These are phyloP conservation scores for Beauveria varroae DNA, from an alignment of 2,329 filamentous ascomycete genomes.

Conservation along the genomic window DNA sequence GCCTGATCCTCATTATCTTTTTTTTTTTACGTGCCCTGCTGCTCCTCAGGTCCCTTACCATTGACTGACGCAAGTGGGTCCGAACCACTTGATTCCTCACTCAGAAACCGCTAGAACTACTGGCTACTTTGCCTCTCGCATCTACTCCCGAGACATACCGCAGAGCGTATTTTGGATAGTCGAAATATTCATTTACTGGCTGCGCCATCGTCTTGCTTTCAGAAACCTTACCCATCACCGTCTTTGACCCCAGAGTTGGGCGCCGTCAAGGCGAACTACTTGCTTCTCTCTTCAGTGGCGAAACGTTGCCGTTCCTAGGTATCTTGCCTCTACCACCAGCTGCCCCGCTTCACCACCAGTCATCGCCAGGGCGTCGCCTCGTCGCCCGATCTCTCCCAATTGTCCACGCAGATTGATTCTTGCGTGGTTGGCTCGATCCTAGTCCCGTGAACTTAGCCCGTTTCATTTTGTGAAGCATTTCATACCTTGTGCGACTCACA, in stretches of 20 bases:
- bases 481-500: not conserved
- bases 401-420: not conserved
- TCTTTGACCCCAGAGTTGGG: not conserved
- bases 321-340: not conserved
- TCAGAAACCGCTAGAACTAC: not conserved
- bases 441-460: not conserved
- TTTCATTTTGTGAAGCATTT: not conserved
- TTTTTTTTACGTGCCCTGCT: not conserved
- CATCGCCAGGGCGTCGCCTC: constrained; percentile 5
- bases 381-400: not conserved
- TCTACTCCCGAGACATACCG: not conserved
- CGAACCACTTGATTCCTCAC: constrained; percentile 1
- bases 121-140: constrained; percentile 8
- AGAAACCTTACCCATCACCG: not conserved
- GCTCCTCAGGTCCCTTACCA: not conserved
- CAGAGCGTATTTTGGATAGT: not conserved
- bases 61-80: constrained; percentile 5
- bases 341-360: constrained; percentile 10
- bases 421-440: not conserved
- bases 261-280: constrained; percentile 2
- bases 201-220: not conserved
- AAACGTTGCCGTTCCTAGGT: not conserved
- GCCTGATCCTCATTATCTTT: not conserved
- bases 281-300: not conserved
- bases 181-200: not conserved